Percentiles rank a stretch among this genome's conserved stretches.
Evolutionary conservation across 805 yeast genomes (phyloP).

Genomic region (Alloascoidea hylecoeti): DNA sequence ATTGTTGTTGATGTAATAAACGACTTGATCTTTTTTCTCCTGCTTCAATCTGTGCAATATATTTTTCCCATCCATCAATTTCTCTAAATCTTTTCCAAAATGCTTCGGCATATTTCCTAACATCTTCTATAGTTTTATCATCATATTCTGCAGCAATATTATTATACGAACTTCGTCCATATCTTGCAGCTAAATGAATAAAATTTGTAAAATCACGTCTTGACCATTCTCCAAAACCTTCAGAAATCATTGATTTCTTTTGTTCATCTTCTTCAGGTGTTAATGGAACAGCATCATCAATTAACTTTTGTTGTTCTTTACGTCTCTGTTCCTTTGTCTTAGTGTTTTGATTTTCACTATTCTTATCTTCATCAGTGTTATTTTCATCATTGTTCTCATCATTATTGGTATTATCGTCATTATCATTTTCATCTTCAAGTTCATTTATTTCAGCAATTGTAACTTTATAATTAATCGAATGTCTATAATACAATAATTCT

Average conservation of each 20-base stretch:
- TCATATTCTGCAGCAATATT: constrained; percentile 41
- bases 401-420: constrained; percentile 23
- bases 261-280: constrained; percentile 45
- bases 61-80: constrained; percentile 61
- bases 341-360: not conserved
- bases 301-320: constrained; percentile 34
- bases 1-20: constrained; percentile 36
- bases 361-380: constrained; percentile 18
- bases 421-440: constrained; percentile 23
- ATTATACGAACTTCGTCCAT: constrained; percentile 38
- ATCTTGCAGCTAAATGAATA: constrained; percentile 53
- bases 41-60: constrained; percentile 53
- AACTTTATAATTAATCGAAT: constrained; percentile 42
- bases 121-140: constrained; percentile 43
- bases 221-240: constrained; percentile 57
- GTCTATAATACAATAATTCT: constrained; percentile 53
- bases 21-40: constrained; percentile 57
- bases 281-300: constrained; percentile 41
- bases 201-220: constrained; percentile 64
- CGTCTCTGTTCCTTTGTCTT: constrained; percentile 19
- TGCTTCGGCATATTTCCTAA: constrained; percentile 37
- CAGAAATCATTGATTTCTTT: constrained; percentile 36
- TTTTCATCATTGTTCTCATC: constrained; percentile 31
- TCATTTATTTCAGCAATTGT: constrained; percentile 35
- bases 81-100: constrained; percentile 51